These are phyloP conservation scores for Calonectria hawksworthii DNA, from an alignment of 2,329 filamentous ascomycete species.

Conservation along the genomic window DNA sequence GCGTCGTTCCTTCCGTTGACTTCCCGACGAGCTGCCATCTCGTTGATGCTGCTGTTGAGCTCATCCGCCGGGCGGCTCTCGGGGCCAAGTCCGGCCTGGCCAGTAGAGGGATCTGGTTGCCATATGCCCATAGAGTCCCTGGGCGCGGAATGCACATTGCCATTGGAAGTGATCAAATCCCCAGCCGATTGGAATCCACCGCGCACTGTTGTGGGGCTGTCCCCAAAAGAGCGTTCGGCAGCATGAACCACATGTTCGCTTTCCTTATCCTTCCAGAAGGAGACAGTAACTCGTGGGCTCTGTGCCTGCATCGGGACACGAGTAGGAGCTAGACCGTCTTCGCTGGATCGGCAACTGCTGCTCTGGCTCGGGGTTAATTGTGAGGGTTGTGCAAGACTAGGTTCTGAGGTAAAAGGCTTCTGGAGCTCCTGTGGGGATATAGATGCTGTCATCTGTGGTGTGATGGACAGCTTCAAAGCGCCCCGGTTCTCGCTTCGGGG, in stretches of 20 bases:
- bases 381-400: constrained; percentile 46
- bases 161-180: constrained; percentile 52
- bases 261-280: constrained; percentile 64
- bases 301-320: constrained; percentile 58
- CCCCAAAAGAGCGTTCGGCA: constrained; percentile 57
- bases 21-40: constrained; percentile 58
- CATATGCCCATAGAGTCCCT: constrained; percentile 60
- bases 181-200: constrained; percentile 55
- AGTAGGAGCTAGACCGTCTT: constrained; percentile 60
- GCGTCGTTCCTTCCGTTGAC: constrained; percentile 62
- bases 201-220: constrained; percentile 53
- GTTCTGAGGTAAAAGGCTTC: constrained; percentile 53
- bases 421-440: constrained; percentile 60
- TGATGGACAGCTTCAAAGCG: constrained; percentile 38
- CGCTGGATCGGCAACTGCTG: constrained; percentile 64
- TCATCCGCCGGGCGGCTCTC: constrained; percentile 59
- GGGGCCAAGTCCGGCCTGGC: constrained; percentile 64
- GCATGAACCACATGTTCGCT: constrained; percentile 53
- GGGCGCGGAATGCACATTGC: constrained; percentile 41
- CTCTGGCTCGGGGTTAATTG: constrained; percentile 66
- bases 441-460: constrained; percentile 50
- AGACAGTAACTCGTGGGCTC: constrained; percentile 70
- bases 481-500: constrained; percentile 53
- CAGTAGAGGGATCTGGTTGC: constrained; percentile 55
- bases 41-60: constrained; percentile 65